phyloP scores from a whole-genome alignment of 139 green algal genomes.

The Picochlorum sp. region DNA sequence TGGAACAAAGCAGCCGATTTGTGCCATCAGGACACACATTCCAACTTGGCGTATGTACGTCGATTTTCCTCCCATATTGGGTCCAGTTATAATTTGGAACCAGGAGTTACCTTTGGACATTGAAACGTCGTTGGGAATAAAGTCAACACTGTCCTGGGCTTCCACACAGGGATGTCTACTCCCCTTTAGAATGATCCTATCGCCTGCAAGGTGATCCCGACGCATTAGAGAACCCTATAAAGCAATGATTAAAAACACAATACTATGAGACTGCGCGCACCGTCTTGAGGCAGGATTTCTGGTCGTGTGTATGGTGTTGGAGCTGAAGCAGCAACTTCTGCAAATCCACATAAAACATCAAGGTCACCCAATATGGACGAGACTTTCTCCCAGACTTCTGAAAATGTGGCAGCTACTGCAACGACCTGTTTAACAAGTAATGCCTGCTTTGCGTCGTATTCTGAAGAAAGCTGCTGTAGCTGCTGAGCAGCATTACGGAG shows the following conservation, averaged over 20 bases:
- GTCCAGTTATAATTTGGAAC: slow-evolving; percentile 96
- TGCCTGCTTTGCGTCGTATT: slow-evolving; percentile 69
- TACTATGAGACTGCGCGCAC: no score
- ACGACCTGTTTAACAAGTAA: slow-evolving; percentile 83
- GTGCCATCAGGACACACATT: slow-evolving; percentile 77
- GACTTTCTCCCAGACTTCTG: slow-evolving; percentile 79
- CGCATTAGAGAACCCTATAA: not conserved
- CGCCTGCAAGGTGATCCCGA: no score
- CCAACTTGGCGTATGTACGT: slow-evolving; percentile 94
- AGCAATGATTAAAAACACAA: not conserved
- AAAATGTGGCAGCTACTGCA: slow-evolving; percentile 75
- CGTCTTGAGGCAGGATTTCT: slow-evolving; percentile 28
- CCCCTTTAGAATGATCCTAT: slow-evolving; percentile 41
- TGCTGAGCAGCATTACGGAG: slow-evolving; percentile 55
- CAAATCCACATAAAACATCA: slow-evolving; percentile 84
- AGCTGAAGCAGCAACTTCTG: slow-evolving; percentile 68
- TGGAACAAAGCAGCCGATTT: slow-evolving; percentile 91
- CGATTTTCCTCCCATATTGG: slow-evolving; percentile 99
- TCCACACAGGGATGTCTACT: slow-evolving; percentile 88
- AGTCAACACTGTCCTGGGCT: slow-evolving; percentile 75
- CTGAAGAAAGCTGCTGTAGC: slow-evolving; percentile 36
- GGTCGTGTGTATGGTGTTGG: slow-evolving; percentile 68
- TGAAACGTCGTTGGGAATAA: slow-evolving; percentile 75
- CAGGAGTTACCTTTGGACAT: slow-evolving; percentile 55
- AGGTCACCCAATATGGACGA: slow-evolving; percentile 68